Evolutionary conservation across 139 green algal species (phyloP).

Genomic region (Chlamydomonas applanata): DNA sequence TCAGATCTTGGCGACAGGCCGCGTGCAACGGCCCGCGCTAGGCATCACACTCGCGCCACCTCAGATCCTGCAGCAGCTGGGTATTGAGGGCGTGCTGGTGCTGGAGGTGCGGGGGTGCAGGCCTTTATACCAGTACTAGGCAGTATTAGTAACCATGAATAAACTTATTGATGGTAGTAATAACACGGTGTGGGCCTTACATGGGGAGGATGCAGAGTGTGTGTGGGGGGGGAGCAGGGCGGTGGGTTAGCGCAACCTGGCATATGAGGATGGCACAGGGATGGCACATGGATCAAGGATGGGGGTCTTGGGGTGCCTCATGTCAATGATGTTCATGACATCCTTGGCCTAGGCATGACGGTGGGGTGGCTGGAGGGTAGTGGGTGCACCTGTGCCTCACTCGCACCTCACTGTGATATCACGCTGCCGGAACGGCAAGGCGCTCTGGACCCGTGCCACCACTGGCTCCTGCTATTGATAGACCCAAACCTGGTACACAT

Average conservation of each 20-base stretch:
- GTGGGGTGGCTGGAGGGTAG: no score
- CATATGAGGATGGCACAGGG: conserved; percentile 20
- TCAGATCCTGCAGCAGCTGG: conserved; percentile 44
- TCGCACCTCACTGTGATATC: no score
- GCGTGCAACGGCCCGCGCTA: conserved; percentile 62
- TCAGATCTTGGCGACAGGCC: conserved; percentile 65
- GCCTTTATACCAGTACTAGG: conserved; percentile 29
- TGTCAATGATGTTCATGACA: no score
- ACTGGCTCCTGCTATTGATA: no score
- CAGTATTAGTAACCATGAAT: not conserved
- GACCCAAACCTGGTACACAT: no score
- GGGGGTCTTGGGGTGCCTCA: no score
- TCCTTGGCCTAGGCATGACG: no score
- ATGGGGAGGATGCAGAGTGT: not conserved
- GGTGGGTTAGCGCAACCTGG: not conserved
- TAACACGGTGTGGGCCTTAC: not conserved
- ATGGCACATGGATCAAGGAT: no score
- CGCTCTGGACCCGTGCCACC: no score
- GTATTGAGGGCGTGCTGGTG: conserved; percentile 65
- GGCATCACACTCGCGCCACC: conserved; percentile 76
- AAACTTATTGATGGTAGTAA: not conserved
- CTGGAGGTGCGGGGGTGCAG: conserved; percentile 55
- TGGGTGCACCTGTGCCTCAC: no score
- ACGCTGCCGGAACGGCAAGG: no score
- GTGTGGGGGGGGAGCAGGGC: not conserved